Evolutionary conservation across 2,329 filamentous ascomycete species (phyloP).

Genomic region (Neodidymelliopsis sp.): DNA sequence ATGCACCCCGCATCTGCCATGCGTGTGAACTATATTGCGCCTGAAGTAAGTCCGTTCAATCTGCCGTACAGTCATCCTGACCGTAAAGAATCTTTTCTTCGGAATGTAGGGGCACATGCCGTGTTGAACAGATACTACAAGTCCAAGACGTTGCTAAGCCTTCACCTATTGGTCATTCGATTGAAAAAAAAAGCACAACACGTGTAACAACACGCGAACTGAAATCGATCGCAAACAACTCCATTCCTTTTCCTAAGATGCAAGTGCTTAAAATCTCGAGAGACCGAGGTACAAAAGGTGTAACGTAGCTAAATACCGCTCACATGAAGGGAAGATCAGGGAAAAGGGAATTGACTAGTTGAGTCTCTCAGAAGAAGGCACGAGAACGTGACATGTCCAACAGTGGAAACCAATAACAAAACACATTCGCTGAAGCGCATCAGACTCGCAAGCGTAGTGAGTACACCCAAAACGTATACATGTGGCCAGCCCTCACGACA

Average conservation of each 20-base stretch:
- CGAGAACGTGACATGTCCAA: slow-evolving; percentile 7
- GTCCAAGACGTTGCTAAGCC: too few species aligned
- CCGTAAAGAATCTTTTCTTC: too few species aligned
- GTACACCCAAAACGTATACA: slow-evolving; percentile 18
- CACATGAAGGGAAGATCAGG: slow-evolving; percentile 11
- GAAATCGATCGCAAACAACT: background rate
- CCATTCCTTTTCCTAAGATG: slow-evolving; percentile 10
- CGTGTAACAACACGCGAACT: background rate
- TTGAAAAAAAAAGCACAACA: background rate
- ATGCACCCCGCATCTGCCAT: slow-evolving; percentile 11
- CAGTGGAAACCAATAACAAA: slow-evolving; percentile 10
- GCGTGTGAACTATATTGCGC: slow-evolving; percentile 4
- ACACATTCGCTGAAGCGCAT: slow-evolving; percentile 20
- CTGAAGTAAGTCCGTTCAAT: background rate
- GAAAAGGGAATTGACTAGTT: background rate
- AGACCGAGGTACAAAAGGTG: slow-evolving; percentile 5
- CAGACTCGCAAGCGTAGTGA: background rate
- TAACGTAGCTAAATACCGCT: slow-evolving; percentile 19
- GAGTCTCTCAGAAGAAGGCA: background rate
- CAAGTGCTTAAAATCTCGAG: slow-evolving; percentile 3
- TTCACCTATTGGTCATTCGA: background rate
- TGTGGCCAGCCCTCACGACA: background rate
- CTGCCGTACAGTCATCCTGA: background rate
- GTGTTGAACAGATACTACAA: too few species aligned
- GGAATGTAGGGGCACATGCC: background rate